Conservation (phyloP, 495 filamentous ascomycete species). For the Sabuloglossum arenarium region DNA sequence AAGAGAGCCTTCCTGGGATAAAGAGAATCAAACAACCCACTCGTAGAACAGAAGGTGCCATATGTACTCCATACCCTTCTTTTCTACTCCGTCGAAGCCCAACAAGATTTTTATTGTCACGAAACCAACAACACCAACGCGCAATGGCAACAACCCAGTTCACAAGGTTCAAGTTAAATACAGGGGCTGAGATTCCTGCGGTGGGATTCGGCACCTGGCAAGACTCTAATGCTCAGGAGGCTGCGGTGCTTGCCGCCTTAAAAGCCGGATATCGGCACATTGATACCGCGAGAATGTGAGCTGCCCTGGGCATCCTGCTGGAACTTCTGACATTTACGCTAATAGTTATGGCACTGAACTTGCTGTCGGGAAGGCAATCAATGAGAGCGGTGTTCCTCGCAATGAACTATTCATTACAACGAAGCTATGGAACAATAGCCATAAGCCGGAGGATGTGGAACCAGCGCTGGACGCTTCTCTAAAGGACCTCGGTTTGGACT, state of each 20-base stretch:
- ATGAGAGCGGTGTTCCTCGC: conserved; percentile 31
- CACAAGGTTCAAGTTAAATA: not conserved
- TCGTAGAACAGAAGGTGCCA: too few relatives aligned
- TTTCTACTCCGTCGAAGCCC: not conserved
- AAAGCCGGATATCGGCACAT: conserved; percentile 40
- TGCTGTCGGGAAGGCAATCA: conserved; percentile 35
- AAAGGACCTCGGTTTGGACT: conserved; percentile 36
- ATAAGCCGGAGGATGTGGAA: conserved; percentile 38
- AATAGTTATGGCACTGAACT: conserved; percentile 28
- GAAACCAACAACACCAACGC: not conserved
- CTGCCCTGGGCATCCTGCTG: conserved; percentile 4
- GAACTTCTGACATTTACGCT: not conserved
- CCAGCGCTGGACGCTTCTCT: conserved; percentile 38
- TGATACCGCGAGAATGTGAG: conserved; percentile 33
- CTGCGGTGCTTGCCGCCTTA: conserved; percentile 15
- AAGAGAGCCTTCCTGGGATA: too few relatives aligned
- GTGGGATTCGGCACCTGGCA: conserved; percentile 34
- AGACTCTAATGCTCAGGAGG: conserved; percentile 16
- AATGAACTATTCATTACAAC: conserved; percentile 45
- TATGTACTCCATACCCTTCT: not conserved
- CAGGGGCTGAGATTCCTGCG: conserved; percentile 17
- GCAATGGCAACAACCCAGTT: not conserved
- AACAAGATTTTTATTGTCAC: not conserved
- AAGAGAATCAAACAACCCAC: too few relatives aligned
- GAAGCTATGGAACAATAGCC: conserved; percentile 50